Base-by-base conservation (phyloP, 2,329 filamentous ascomycete species). In the Mollisiaceae sp. region DNA sequence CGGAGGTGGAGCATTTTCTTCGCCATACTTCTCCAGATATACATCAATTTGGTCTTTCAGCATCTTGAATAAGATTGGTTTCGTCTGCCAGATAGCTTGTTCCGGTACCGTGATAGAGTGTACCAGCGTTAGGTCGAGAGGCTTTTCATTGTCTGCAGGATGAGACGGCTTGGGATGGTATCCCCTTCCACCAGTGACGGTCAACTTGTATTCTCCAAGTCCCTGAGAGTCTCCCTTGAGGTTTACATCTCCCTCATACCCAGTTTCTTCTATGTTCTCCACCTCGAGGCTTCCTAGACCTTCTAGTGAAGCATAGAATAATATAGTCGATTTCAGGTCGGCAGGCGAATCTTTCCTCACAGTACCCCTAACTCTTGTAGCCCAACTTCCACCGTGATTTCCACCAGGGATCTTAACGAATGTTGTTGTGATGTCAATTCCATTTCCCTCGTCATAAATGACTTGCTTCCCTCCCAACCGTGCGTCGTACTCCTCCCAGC, bases 401-500 rank as follows among this genome's bases (percentile, higher is more conserved):
- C 93, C 94, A 24, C 94, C 93, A 1, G 94, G 92, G 41, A 97
- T 85, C 80, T 98, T 99, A 75, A 97, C 88, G 79, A 98, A 97
- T 60, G 92, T 91, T 52, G 94, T 97, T 9, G 91, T 96, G 68
- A 99, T 86, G 79, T 98, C 94, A 70, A 99, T 85, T 64, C 86
- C 86, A 79, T 99, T 99, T 58, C 87, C 90, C 62, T 89, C 89
- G 77, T 99, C 95, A 75, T 96, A 93, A 66, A 99, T 94, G 0
- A 91, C 91, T 79, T 99, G 93, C 24, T 91, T 84, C 63, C 95
- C 95, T 68, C 95, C 95, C 64, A 85, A 90, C 65, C 95, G 86
- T 24, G 93, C 89, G 79, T 99, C 95, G 78, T 96, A 99, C 77
- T 97, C 92, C 74, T 98, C 94, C 95, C 95, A 99, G 68, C 95